Evolutionary conservation across 306 rosid species (phyloP).

Genomic region (Fragaria ananassa): DNA sequence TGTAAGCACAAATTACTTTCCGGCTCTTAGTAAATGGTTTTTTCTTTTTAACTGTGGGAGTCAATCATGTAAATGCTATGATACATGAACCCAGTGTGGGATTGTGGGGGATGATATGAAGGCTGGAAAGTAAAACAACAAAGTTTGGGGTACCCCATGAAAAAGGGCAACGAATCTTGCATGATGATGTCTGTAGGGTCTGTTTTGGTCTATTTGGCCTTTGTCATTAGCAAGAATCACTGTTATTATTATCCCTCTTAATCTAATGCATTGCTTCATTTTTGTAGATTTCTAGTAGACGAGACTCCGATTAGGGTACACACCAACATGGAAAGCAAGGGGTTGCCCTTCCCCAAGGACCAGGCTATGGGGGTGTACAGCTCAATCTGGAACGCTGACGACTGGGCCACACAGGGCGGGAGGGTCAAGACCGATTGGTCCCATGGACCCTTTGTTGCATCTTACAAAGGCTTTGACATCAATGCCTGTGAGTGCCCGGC

Average conservation of each 20-base stretch:
- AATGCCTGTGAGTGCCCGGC: conserved; percentile 57
- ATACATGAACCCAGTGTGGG: background rate
- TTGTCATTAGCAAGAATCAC: background rate
- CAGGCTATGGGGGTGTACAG: conserved; percentile 95
- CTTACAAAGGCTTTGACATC: conserved; percentile 66
- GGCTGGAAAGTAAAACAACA: conserved; percentile 14
- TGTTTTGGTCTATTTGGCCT: background rate
- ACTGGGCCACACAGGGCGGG: conserved; percentile 99
- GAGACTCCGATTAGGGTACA: conserved; percentile 84
- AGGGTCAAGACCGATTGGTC: conserved; percentile 92
- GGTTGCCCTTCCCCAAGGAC: conserved; percentile 73
- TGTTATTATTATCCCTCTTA: background rate
- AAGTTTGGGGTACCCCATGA: background rate
- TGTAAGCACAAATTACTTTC: conserved; percentile 47
- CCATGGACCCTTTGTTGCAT: conserved; percentile 74
- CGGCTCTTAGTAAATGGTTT: background rate
- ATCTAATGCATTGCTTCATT: background rate
- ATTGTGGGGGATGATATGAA: no score
- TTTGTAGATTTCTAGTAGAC: conserved; percentile 60
- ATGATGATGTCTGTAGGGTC: conserved; percentile 14
- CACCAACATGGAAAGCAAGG: conserved; percentile 73
- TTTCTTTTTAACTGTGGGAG: no score
- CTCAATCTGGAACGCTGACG: conserved; percentile 95
- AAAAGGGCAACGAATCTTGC: conserved; percentile 44
- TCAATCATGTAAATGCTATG: background rate